Evolutionary conservation across 2,329 filamentous ascomycete species (phyloP).

Genomic region (Alternaria viburni): DNA sequence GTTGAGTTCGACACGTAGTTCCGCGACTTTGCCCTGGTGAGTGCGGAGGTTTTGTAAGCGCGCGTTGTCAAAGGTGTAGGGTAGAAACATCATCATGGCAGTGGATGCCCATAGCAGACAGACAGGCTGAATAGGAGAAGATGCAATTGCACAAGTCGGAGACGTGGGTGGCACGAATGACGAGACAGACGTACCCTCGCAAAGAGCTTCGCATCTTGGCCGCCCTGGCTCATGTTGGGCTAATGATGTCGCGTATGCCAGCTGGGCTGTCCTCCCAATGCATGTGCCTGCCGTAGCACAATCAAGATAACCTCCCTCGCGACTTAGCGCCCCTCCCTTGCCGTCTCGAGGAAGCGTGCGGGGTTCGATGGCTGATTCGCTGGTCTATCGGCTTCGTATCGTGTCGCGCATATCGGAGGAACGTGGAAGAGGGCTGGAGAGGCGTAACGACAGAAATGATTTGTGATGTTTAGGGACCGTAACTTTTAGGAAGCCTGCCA

Average conservation of each 20-base stretch:
- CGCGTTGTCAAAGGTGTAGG: constrained; percentile 47
- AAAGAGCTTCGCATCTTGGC: constrained; percentile 99
- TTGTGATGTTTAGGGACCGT: constrained; percentile 12
- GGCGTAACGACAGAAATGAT: background rate
- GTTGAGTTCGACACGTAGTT: constrained; percentile 92
- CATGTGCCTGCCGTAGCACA: constrained; percentile 41
- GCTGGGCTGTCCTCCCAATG: constrained; percentile 28
- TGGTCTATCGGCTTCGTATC: constrained; percentile 11
- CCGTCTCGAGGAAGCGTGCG: constrained; percentile 11
- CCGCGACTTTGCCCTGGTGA: constrained; percentile 95
- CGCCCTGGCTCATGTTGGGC: constrained; percentile 67
- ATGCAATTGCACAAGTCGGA: constrained; percentile 9
- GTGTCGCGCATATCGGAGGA: constrained; percentile 27
- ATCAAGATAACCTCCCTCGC: constrained; percentile 31
- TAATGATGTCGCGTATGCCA: constrained; percentile 29
- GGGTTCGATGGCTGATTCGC: constrained; percentile 21
- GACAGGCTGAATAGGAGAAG: constrained; percentile 3
- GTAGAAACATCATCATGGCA: constrained; percentile 48
- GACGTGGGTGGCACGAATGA: constrained; percentile 25
- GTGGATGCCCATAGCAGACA: background rate
- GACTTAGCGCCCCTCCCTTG: constrained; percentile 35
- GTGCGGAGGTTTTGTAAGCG: constrained; percentile 58
- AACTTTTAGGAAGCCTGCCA: constrained; percentile 21
- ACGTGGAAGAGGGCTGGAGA: background rate
- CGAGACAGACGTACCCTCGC: constrained; percentile 75